phyloP scores from a whole-genome alignment of 345 rosid species.

The Stellera chamaejasme region DNA sequence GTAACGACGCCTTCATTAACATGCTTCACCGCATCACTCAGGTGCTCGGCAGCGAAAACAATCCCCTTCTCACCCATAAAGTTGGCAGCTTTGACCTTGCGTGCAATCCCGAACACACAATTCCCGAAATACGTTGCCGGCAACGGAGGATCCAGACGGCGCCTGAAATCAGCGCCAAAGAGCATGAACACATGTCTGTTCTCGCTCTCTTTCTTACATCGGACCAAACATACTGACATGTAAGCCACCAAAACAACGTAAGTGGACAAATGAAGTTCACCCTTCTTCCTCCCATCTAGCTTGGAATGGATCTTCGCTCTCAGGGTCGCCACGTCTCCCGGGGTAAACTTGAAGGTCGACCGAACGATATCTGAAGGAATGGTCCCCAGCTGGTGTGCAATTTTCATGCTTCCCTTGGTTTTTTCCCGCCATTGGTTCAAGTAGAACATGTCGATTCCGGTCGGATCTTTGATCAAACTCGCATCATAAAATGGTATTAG shows the following conservation, averaged over 20 bases:
- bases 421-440: constrained; percentile 15
- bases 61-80: background rate
- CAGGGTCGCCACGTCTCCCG: constrained; percentile 17
- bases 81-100: background rate
- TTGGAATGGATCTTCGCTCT: constrained; percentile 11
- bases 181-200: constrained; percentile 6
- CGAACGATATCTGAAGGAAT: constrained; percentile 6
- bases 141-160: constrained; percentile 29
- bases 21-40: background rate
- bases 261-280: constrained; percentile 15
- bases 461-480: constrained; percentile 15
- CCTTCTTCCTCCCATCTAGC: background rate
- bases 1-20: background rate
- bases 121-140: constrained; percentile 34
- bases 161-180: constrained; percentile 26
- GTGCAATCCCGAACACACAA: constrained; percentile 12
- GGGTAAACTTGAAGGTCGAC: constrained; percentile 25
- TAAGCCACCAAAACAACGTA: constrained; percentile 29
- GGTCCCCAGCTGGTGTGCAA: constrained; percentile 1
- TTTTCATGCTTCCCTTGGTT: constrained; percentile 8
- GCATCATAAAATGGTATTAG: constrained; percentile 21
- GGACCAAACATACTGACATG: constrained; percentile 17
- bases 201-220: constrained; percentile 11
- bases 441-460: constrained; percentile 15
- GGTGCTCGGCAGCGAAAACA: background rate